Conservation (phyloP, 176 grass and related monocot species). For the Echinochloa phyllopogon region DNA sequence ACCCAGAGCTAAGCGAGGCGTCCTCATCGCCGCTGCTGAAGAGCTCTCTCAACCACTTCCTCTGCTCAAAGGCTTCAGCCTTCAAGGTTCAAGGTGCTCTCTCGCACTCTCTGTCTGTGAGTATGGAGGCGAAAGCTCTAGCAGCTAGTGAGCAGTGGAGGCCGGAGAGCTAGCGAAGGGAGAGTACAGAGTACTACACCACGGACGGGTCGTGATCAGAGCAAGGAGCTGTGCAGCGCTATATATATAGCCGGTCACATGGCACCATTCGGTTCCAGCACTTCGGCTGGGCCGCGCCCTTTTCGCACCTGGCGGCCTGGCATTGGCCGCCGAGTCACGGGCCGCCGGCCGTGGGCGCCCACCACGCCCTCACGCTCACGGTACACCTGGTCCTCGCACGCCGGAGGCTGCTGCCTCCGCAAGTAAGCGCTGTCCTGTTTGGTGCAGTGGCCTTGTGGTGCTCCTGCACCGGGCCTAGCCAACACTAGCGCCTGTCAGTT, state of each 20-base stretch:
- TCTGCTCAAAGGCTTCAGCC: neutral
- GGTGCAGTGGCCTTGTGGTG: constrained; percentile 54
- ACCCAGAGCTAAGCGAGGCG: neutral
- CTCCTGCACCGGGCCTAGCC: constrained; percentile 61
- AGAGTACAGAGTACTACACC: neutral
- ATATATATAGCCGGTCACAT: constrained; percentile 51
- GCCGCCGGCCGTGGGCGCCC: constrained; percentile 30
- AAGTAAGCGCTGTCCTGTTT: constrained; percentile 30
- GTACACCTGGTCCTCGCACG: constrained; percentile 40
- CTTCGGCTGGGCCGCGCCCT: neutral
- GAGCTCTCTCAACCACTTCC: neutral
- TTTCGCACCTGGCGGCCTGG: constrained; percentile 35
- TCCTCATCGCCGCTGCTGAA: constrained; percentile 20
- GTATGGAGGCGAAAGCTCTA: constrained; percentile 2
- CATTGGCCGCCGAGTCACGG: constrained; percentile 51
- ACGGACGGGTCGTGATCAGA: constrained; percentile 30
- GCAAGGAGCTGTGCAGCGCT: constrained; percentile 7
- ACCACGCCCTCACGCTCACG: constrained; percentile 21
- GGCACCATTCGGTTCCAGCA: neutral
- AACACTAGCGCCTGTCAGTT: constrained; percentile 44
- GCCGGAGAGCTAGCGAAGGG: neutral
- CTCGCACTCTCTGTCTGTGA: neutral
- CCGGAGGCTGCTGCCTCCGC: constrained; percentile 14
- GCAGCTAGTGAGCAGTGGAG: neutral
- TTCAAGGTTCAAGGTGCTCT: too few relatives aligned